Percentiles rank a stretch among this genome's conserved stretches.
These are phyloP conservation scores for Penicillium lagena DNA, from an alignment of 495 filamentous ascomycete species.

Conservation along the genomic window DNA sequence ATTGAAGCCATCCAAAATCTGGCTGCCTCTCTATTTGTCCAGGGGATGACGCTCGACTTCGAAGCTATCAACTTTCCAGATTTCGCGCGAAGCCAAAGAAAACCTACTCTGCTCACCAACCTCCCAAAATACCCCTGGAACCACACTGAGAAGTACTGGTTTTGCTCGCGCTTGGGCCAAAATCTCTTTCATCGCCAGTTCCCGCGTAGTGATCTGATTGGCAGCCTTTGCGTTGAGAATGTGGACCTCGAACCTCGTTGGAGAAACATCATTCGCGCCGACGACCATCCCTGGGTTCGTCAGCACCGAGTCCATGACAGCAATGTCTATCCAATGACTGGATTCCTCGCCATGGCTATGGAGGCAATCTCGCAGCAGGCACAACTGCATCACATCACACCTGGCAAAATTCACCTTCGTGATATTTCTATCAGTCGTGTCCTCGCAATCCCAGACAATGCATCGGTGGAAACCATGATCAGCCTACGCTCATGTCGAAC, in stretches of 20 bases:
- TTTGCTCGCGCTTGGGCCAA: constrained; percentile 14
- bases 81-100: not conserved
- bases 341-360: constrained; percentile 44
- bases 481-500: constrained; percentile 13
- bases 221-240: constrained; percentile 15
- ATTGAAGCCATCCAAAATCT: constrained; percentile 17
- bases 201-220: constrained; percentile 23
- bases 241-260: constrained; percentile 23
- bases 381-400: constrained; percentile 16
- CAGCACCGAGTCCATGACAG: constrained; percentile 41
- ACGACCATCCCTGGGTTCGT: constrained; percentile 28
- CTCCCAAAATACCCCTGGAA: constrained; percentile 33
- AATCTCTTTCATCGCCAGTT: constrained; percentile 18
- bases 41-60: constrained; percentile 17
- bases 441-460: constrained; percentile 30
- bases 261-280: constrained; percentile 23
- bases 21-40: constrained; percentile 14
- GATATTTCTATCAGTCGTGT: constrained; percentile 33
- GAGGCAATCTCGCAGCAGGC: constrained; percentile 43
- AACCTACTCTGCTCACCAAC: constrained; percentile 18
- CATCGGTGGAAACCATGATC: constrained; percentile 25
- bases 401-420: constrained; percentile 19
- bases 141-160: constrained; percentile 27
- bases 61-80: constrained; percentile 19
- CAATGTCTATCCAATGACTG: constrained; percentile 44